Evolutionary conservation across 176 grass and related monocot species (phyloP), one percentile per base, ranked within the genome.

Genomic region (Carex scoparia): DNA sequence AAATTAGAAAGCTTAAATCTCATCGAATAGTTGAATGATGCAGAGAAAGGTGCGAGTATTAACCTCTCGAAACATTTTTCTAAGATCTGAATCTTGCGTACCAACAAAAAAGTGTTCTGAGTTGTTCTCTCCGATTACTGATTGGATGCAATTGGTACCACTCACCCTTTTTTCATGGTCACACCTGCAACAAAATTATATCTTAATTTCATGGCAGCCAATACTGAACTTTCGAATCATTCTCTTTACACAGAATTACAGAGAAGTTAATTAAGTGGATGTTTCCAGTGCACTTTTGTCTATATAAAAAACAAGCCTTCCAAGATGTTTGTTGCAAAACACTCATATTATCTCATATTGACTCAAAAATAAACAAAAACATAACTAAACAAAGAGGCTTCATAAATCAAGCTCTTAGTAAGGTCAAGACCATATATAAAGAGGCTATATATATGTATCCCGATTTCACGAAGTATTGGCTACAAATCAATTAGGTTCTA

Each of bases 151-250:
- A 18, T 65, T 87, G 19, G 80, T 80, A 23, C 88, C 94, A 68
- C 64, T 88, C 27, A 92, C 89, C 57, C 93, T 87, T 84, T 92
- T 94, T 7, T 94, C 92, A 88, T 97, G 94, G 28, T 97, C 89
- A 49, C 94, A 97, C 61, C 92, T 94, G 59, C 10, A 85, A 81
- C 51, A 56, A 84, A 12, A 73, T 54, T 7, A 84, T 14, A 60
- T 32, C 14, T 42, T 15, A 84, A 88, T 35, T 1, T 48, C 6
- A 87, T 78, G 38, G 38, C 27, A 31, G n/a, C 37, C 68, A 2
- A 70, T 44, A 62, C 19, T 61, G 4, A 74, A 9, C n/a, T 61
- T 82, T 18, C 48, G 19, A 30, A 7, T 19, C 64, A 69, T 27
- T 61, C 77, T 68, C 23, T 30, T 37, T 12, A 38, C 5, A 9